These are phyloP conservation scores for Metschnikowia proteae DNA, from an alignment of 805 yeast genomes.

Conservation along the genomic window DNA sequence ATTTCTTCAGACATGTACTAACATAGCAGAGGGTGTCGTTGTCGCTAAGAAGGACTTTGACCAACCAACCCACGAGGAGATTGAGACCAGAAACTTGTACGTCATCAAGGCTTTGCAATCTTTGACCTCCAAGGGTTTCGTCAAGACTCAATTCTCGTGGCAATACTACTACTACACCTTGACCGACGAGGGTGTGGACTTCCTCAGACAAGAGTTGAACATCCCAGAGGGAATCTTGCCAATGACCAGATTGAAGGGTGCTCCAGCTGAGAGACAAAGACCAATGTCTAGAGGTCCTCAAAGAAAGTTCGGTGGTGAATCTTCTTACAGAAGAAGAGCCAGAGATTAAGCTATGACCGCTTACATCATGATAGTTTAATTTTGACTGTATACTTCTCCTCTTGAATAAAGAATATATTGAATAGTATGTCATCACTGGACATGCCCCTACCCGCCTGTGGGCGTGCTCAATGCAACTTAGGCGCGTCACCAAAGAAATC, in stretches of 20 bases:
- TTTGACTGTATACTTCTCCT: constrained; percentile 18
- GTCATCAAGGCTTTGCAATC: constrained; percentile 99
- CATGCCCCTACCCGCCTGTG: no score
- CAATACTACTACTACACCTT: constrained; percentile 99
- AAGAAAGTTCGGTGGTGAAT: constrained; percentile 39
- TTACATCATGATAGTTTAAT: constrained; percentile 11
- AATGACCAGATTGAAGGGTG: constrained; percentile 92
- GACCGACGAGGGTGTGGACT: constrained; percentile 99
- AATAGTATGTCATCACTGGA: background rate
- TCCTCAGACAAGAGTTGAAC: constrained; percentile 96
- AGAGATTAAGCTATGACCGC: constrained; percentile 37
- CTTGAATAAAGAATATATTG: constrained; percentile 16
- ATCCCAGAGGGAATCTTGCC: constrained; percentile 99
- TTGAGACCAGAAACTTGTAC: constrained; percentile 95
- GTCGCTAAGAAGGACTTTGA: constrained; percentile 99
- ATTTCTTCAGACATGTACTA: constrained; percentile 10
- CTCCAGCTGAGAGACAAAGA: constrained; percentile 78
- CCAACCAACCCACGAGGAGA: constrained; percentile 97
- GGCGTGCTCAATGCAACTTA: background rate
- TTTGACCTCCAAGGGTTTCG: constrained; percentile 97
- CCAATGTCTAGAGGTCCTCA: constrained; percentile 38
- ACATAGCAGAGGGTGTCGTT: constrained; percentile 88
- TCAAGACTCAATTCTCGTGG: constrained; percentile 99
- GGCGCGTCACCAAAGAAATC: background rate
- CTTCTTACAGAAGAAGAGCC: constrained; percentile 60